These are phyloP conservation scores for Carex sylvatica DNA, from an alignment of 202 grass and related monocot genomes.

Conservation along the genomic window DNA sequence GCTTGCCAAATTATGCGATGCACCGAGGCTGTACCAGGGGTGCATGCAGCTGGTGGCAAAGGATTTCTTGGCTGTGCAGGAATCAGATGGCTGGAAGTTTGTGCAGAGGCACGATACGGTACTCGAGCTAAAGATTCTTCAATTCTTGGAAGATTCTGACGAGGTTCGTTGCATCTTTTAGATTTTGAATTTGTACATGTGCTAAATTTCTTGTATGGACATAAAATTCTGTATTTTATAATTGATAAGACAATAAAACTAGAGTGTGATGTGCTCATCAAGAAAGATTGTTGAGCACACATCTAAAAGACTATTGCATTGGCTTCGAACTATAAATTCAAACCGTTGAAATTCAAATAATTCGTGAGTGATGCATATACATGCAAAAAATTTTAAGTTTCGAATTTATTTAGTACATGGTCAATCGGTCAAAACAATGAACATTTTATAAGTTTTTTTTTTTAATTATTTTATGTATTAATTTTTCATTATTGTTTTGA, in stretches of 20 bases:
- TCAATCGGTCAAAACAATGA: too few species aligned
- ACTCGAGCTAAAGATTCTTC: slow-evolving; percentile 57
- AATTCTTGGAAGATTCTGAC: slow-evolving; percentile 42
- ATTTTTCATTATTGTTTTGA: too few species aligned
- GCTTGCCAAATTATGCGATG: slow-evolving; percentile 69
- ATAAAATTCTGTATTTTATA: not conserved
- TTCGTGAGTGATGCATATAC: too few species aligned
- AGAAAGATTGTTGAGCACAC: too few species aligned
- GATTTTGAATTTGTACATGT: slow-evolving; percentile 1
- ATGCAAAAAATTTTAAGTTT: too few species aligned
- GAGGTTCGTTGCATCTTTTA: slow-evolving; percentile 27
- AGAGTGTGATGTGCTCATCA: too few species aligned
- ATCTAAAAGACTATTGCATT: too few species aligned
- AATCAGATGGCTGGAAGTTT: slow-evolving; percentile 78
- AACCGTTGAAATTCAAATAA: too few species aligned
- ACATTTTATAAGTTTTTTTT: too few species aligned
- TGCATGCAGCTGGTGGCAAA: slow-evolving; percentile 61
- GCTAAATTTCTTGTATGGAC: not conserved
- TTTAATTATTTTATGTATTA: too few species aligned
- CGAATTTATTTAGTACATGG: too few species aligned
- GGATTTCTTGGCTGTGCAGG: slow-evolving; percentile 55
- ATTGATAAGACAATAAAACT: not conserved
- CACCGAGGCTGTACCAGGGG: slow-evolving; percentile 44
- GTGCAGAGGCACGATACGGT: slow-evolving; percentile 49
- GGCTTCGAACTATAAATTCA: too few species aligned